A percentile compares a stretch with the other conserved stretches of the same genome.
Conservation (phyloP, 2,329 filamentous ascomycete genomes). For the Cyphellophora europaea region DNA sequence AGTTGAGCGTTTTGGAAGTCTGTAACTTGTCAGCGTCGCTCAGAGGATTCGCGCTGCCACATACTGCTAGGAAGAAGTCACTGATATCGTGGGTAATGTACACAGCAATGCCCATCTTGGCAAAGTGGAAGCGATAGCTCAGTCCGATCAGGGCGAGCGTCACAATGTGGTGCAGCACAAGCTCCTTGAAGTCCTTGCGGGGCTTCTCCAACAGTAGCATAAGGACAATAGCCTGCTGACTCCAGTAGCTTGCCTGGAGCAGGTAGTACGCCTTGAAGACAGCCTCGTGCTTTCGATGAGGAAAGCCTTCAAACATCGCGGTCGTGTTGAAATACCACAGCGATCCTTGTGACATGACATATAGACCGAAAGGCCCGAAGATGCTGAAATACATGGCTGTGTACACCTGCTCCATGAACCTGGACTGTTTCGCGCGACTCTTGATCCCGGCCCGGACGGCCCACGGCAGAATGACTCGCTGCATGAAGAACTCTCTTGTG, state of each 20-base stretch:
- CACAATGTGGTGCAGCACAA: conserved; percentile 77
- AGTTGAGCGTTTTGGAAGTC: conserved; percentile 81
- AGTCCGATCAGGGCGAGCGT: conserved; percentile 67
- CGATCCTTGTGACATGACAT: conserved; percentile 60
- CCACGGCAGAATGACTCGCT: conserved; percentile 65
- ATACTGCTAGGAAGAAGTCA: conserved; percentile 81
- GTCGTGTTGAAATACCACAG: conserved; percentile 84
- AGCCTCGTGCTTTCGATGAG: conserved; percentile 66
- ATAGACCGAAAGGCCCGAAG: conserved; percentile 69
- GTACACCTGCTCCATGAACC: conserved; percentile 89
- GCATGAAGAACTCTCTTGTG: conserved; percentile 86
- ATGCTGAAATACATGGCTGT: conserved; percentile 76
- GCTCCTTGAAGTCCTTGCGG: conserved; percentile 80
- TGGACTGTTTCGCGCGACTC: conserved; percentile 62
- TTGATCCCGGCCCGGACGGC: conserved; percentile 57
- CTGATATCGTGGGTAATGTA: conserved; percentile 85
- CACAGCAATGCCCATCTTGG: conserved; percentile 77
- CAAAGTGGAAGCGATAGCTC: conserved; percentile 87
- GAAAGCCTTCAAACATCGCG: conserved; percentile 76
- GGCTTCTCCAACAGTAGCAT: conserved; percentile 77
- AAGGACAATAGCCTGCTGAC: conserved; percentile 76
- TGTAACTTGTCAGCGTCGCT: conserved; percentile 23
- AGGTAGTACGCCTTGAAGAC: conserved; percentile 85
- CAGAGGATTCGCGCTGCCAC: conserved; percentile 3
- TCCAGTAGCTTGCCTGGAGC: conserved; percentile 82